These are phyloP conservation scores for Candida silvatica DNA, from an alignment of 805 yeast genomes.

Conservation along the genomic window DNA sequence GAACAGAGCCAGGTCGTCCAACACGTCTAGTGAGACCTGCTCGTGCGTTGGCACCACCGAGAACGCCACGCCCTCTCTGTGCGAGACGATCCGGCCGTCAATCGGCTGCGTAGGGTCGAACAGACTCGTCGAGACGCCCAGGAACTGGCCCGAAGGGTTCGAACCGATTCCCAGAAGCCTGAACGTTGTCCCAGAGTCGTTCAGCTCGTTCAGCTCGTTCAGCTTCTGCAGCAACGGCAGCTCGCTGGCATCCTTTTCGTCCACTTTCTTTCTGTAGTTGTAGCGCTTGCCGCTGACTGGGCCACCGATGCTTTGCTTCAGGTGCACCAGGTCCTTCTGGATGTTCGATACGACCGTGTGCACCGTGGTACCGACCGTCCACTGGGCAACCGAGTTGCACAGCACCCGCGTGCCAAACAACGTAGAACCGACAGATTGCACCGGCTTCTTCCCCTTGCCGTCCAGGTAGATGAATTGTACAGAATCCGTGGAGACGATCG, in stretches of 20 bases:
- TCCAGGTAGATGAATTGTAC: not conserved
- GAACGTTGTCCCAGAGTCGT: too few species aligned
- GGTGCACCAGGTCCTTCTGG: slow-evolving; percentile 6
- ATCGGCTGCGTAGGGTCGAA: slow-evolving; percentile 2
- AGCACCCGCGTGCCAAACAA: slow-evolving; percentile 1
- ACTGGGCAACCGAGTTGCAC: slow-evolving; percentile 2
- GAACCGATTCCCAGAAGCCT: too few species aligned
- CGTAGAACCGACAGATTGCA: not conserved
- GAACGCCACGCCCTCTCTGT: slow-evolving; percentile 1
- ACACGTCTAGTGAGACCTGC: not conserved
- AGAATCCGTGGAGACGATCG: slow-evolving; percentile 2
- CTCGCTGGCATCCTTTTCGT: not conserved
- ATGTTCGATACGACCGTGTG: slow-evolving; percentile 8
- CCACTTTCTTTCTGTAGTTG: slow-evolving; percentile 6
- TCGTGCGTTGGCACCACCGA: slow-evolving; percentile 2
- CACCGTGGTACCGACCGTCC: not conserved
- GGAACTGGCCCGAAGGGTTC: slow-evolving; percentile 7
- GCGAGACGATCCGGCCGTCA: slow-evolving; percentile 2
- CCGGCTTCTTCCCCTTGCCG: not conserved
- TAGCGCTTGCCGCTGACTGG: slow-evolving; percentile 1
- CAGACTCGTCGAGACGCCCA: slow-evolving; percentile 5
- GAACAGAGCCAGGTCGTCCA: slow-evolving; percentile 1
- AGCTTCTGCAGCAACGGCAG: slow-evolving; percentile 11
- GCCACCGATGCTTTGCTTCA: slow-evolving; percentile 2
- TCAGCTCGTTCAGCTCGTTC: slow-evolving; percentile 4